These are phyloP conservation scores for Xerocomus brunneocitrinus DNA, from an alignment of 768 basidiomycete species.

Conservation along the genomic window DNA sequence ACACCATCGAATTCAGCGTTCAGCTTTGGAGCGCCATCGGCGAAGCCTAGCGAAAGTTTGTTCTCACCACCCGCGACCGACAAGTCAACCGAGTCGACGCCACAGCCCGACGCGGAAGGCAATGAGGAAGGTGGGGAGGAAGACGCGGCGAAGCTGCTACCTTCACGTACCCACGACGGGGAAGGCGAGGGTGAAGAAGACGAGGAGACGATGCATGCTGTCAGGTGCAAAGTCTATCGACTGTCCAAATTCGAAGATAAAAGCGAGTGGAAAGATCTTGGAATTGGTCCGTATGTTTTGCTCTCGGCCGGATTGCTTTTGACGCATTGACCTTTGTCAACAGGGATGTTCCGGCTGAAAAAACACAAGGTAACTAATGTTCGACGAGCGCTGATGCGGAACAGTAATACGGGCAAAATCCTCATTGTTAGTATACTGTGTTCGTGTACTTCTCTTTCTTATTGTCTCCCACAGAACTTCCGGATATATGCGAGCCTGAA, in stretches of 20 bases:
- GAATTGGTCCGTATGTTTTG: slow-evolving; percentile 49
- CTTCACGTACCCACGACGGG: slow-evolving; percentile 46
- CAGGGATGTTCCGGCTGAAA: slow-evolving; percentile 69
- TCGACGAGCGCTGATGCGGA: slow-evolving; percentile 64
- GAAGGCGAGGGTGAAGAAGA: slow-evolving; percentile 82
- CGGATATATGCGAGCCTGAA: slow-evolving; percentile 56
- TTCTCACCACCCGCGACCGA: slow-evolving; percentile 29
- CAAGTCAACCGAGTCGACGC: slow-evolving; percentile 28
- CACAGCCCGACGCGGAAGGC: slow-evolving; percentile 23
- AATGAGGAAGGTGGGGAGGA: slow-evolving; percentile 30
- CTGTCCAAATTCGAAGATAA: slow-evolving; percentile 47
- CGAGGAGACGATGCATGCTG: slow-evolving; percentile 60
- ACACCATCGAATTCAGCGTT: slow-evolving; percentile 18
- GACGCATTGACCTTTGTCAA: background rate
- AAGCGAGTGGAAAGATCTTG: slow-evolving; percentile 60
- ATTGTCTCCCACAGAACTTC: slow-evolving; percentile 57
- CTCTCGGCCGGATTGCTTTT: background rate
- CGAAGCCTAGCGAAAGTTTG: slow-evolving; percentile 20
- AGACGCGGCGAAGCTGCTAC: slow-evolving; percentile 20
- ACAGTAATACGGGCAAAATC: slow-evolving; percentile 72
- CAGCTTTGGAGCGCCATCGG: slow-evolving; percentile 19
- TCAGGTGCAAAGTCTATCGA: slow-evolving; percentile 60
- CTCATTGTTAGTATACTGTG: slow-evolving; percentile 51
- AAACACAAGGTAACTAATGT: slow-evolving; percentile 60
- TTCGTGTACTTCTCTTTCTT: background rate